Conservation (phyloP, 805 yeast species). For the Phaffomyces opuntiae region DNA sequence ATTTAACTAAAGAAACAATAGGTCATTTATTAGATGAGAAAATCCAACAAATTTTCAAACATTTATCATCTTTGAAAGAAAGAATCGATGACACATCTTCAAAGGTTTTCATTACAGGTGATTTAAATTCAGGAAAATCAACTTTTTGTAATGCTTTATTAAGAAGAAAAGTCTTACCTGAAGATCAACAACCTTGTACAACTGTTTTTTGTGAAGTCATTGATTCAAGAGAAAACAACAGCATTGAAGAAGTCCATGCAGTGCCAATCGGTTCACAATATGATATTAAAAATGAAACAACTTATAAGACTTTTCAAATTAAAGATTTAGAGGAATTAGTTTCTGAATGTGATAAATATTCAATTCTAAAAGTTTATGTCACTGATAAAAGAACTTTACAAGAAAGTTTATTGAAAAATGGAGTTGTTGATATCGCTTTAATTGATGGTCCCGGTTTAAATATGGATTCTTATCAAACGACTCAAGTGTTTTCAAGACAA, state of each 20-base stretch:
- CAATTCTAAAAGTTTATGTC: constrained; percentile 73
- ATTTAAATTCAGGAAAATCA: constrained; percentile 92
- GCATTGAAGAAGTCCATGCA: constrained; percentile 90
- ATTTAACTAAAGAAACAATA: constrained; percentile 60
- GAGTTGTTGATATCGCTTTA: constrained; percentile 83
- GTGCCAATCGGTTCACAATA: constrained; percentile 46
- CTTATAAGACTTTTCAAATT: constrained; percentile 53
- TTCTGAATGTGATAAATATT: constrained; percentile 61
- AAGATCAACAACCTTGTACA: constrained; percentile 97
- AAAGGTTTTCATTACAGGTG: constrained; percentile 94
- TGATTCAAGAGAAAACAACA: constrained; percentile 70
- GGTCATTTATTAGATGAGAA: constrained; percentile 66
- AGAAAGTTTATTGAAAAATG: constrained; percentile 74
- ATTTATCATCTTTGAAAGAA: constrained; percentile 63
- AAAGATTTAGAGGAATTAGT: constrained; percentile 62
- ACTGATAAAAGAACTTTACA: constrained; percentile 63
- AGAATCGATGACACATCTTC: constrained; percentile 89
- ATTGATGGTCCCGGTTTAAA: constrained; percentile 98
- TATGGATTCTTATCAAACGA: constrained; percentile 87
- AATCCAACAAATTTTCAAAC: constrained; percentile 56
- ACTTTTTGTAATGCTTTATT: constrained; percentile 89
- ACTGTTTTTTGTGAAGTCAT: constrained; percentile 92
- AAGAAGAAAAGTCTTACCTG: constrained; percentile 74
- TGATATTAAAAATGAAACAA: constrained; percentile 46
- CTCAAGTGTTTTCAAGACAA: constrained; percentile 91